phyloP scores from a whole-genome alignment of 2,329 filamentous ascomycete genomes.

The Lasiodiplodia gonubiensis region DNA sequence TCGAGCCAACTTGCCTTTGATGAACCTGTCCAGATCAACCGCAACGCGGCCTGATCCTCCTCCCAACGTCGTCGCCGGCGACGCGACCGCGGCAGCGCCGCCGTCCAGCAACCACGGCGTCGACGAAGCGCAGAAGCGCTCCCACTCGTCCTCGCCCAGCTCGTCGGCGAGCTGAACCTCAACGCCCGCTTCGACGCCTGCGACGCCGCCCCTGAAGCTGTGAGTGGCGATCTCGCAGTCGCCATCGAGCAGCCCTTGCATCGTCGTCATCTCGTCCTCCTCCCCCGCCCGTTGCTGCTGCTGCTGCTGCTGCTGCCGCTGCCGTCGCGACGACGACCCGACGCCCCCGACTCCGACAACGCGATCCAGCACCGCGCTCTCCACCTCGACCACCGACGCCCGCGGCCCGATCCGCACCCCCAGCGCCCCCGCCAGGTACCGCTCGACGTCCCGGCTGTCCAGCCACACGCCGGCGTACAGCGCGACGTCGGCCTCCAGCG shows the following conservation, averaged over 20 bases:
- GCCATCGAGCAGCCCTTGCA: neutral
- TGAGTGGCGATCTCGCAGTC: neutral
- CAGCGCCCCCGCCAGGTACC: slow-evolving; percentile 66
- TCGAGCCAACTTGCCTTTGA: slow-evolving; percentile 47
- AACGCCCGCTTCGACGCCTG: neutral
- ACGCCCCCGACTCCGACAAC: too few relatives aligned
- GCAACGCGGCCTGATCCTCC: slow-evolving; percentile 44
- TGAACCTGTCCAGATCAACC: slow-evolving; percentile 51
- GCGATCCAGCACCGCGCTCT: slow-evolving; percentile 37
- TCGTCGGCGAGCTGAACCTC: neutral
- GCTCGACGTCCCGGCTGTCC: slow-evolving; percentile 76
- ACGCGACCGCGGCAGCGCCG: too few relatives aligned
- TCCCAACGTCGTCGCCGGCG: slow-evolving; percentile 24
- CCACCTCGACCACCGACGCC: slow-evolving; percentile 65
- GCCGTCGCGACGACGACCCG: too few relatives aligned
- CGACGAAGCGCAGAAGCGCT: neutral
- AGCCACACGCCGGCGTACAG: slow-evolving; percentile 78
- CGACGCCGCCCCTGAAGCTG: neutral
- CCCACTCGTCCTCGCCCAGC: neutral
- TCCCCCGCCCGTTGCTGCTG: neutral
- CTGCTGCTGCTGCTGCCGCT: too few relatives aligned
- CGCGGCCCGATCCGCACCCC: slow-evolving; percentile 64
- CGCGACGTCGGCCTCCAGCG: slow-evolving; percentile 57
- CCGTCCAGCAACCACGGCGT: neutral
- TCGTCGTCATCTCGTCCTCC: neutral